Evolutionary conservation across 1,139 yeast species (phyloP).

Genomic region (Yamadazyma diddensiae): DNA sequence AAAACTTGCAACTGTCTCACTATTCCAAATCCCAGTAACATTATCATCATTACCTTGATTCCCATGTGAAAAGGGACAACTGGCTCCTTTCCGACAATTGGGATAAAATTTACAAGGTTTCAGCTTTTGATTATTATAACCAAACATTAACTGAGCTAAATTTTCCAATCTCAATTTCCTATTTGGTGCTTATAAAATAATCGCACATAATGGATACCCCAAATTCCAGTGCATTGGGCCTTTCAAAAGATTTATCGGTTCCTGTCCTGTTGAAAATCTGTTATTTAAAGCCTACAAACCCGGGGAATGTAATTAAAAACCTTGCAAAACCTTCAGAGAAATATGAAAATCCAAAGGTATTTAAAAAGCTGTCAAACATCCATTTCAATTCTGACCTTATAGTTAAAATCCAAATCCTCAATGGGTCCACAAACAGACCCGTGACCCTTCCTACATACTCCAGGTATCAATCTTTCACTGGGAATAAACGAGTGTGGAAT

Average conservation of each 20-base stretch:
- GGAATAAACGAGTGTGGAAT: slow-evolving; percentile 40
- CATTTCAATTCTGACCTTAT: slow-evolving; percentile 57
- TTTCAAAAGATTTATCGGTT: slow-evolving; percentile 66
- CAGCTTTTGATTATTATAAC: too few species aligned
- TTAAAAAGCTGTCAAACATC: slow-evolving; percentile 50
- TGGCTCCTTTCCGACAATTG: slow-evolving; percentile 16
- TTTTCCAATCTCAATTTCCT: too few species aligned
- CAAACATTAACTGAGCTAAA: too few species aligned
- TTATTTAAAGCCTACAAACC: slow-evolving; percentile 27
- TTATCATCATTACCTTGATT: slow-evolving; percentile 2
- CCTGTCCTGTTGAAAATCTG: slow-evolving; percentile 44
- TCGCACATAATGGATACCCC: slow-evolving; percentile 1
- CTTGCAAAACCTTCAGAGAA: slow-evolving; percentile 52
- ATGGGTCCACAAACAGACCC: slow-evolving; percentile 51
- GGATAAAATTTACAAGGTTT: slow-evolving; percentile 16
- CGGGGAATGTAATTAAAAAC: slow-evolving; percentile 19
- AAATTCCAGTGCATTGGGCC: slow-evolving; percentile 58
- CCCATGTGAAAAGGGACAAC: slow-evolving; percentile 16
- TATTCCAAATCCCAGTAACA: slow-evolving; percentile 4
- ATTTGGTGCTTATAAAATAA: too few species aligned
- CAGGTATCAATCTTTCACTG: slow-evolving; percentile 57
- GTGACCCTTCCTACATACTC: slow-evolving; percentile 69
- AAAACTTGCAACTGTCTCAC: slow-evolving; percentile 11
- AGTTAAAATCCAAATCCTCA: slow-evolving; percentile 59
- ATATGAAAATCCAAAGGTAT: slow-evolving; percentile 51